phyloP scores from a whole-genome alignment of 306 rosid genomes.

The Oxytropis ochrocephala region DNA sequence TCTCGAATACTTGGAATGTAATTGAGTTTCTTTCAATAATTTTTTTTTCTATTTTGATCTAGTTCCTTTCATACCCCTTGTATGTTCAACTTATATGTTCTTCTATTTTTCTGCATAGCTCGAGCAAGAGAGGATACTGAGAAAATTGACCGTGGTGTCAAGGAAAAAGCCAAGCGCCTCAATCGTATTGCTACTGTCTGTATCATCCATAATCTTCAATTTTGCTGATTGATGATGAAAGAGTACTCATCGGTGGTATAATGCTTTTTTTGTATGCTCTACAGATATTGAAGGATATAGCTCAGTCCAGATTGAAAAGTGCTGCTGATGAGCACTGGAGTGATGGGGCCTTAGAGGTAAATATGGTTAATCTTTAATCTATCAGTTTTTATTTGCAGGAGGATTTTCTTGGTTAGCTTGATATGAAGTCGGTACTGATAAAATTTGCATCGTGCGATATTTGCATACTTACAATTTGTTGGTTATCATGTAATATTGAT shows the following conservation, averaged over 20 bases:
- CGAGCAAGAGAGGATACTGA: conserved; percentile 84
- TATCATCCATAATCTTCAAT: conserved; percentile 18
- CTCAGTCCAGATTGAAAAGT: conserved; percentile 67
- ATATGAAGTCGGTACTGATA: not conserved
- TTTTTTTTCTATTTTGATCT: not conserved
- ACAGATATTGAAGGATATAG: conserved; percentile 77
- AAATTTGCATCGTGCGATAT: not conserved
- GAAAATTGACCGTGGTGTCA: conserved; percentile 72
- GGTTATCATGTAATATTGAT: not conserved
- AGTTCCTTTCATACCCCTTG: not conserved
- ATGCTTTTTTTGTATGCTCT: conserved; percentile 2
- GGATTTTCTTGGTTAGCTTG: conserved; percentile 13
- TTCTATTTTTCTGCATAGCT: conserved; percentile 47
- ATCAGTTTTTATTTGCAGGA: not conserved
- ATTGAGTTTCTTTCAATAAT: not conserved
- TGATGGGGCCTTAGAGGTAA: conserved; percentile 96
- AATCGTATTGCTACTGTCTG: conserved; percentile 66
- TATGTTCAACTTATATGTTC: conserved; percentile 8
- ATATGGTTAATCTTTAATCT: conserved; percentile 10
- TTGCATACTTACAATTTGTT: not conserved
- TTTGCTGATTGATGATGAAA: conserved; percentile 9
- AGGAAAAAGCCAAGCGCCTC: conserved; percentile 72
- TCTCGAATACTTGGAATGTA: not conserved
- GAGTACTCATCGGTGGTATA: conserved; percentile 8
- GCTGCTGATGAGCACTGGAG: conserved; percentile 98